phyloP scores from a whole-genome alignment of 257 asterid genomes.

The Scutellaria baicalensis region DNA sequence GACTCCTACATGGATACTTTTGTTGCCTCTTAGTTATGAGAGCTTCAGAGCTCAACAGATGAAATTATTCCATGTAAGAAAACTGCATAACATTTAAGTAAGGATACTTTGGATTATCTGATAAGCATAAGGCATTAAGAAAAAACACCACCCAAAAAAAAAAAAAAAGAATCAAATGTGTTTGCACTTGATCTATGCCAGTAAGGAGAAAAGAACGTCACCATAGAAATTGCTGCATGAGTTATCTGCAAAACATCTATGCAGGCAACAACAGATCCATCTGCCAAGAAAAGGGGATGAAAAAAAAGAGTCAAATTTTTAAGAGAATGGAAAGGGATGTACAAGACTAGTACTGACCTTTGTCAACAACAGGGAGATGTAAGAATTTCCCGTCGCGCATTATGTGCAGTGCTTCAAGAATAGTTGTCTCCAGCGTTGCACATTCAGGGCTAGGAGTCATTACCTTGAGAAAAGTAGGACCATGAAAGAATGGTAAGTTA shows the following conservation, averaged over 20 bases:
- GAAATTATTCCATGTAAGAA: background rate
- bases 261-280: slow-evolving; percentile 69
- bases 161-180: background rate
- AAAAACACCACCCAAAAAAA: background rate
- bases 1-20: background rate
- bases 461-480: slow-evolving; percentile 44
- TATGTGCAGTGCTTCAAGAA: slow-evolving; percentile 87
- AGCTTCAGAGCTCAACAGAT: background rate
- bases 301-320: background rate
- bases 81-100: no score
- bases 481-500: slow-evolving; percentile 9
- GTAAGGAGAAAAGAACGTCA: slow-evolving; percentile 23
- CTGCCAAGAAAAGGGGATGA: slow-evolving; percentile 34
- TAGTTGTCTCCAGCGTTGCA: slow-evolving; percentile 75
- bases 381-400: slow-evolving; percentile 91
- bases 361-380: slow-evolving; percentile 88
- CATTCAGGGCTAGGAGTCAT: slow-evolving; percentile 90
- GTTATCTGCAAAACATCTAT: slow-evolving; percentile 93
- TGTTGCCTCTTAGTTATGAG: background rate
- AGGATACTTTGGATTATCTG: background rate
- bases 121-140: background rate
- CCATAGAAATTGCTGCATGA: slow-evolving; percentile 91
- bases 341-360: slow-evolving; percentile 43
- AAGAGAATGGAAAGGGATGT: background rate
- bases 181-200: slow-evolving; percentile 3